Percentiles rank a stretch among this genome's conserved stretches.
Evolutionary conservation across 2,329 filamentous ascomycete species (phyloP).

Genomic region (Diplodia seriata): DNA sequence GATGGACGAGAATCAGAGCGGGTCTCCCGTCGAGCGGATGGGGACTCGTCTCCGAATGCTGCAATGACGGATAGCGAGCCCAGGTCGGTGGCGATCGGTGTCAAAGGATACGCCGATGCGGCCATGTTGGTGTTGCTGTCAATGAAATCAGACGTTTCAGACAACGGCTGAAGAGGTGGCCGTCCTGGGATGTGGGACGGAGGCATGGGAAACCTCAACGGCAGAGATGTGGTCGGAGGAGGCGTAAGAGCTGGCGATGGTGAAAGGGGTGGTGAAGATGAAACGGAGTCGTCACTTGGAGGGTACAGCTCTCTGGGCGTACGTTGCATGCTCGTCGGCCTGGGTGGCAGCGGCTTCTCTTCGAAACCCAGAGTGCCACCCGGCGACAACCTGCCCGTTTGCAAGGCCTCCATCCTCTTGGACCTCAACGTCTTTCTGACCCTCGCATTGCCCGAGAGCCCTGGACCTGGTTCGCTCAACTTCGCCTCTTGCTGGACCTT

Average conservation of each 20-base stretch:
- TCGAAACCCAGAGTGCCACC: slow-evolving; percentile 7
- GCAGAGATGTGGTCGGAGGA: slow-evolving; percentile 29
- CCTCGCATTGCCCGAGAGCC: slow-evolving; percentile 10
- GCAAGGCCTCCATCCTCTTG: slow-evolving; percentile 28
- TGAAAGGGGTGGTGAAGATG: slow-evolving; percentile 28
- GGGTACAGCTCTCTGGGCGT: slow-evolving; percentile 45
- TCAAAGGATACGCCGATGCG: slow-evolving; percentile 33
- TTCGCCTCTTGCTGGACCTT: slow-evolving; percentile 2
- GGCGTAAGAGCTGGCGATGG: not conserved
- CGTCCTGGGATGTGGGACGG: slow-evolving; percentile 12
- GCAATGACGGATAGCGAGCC: slow-evolving; percentile 15
- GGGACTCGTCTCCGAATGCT: slow-evolving; percentile 22
- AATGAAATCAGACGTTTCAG: slow-evolving; percentile 25
- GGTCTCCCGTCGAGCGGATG: slow-evolving; percentile 11
- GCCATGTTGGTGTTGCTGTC: slow-evolving; percentile 31
- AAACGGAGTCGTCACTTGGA: slow-evolving; percentile 17
- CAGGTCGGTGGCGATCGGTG: slow-evolving; percentile 34
- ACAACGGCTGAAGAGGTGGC: slow-evolving; percentile 19
- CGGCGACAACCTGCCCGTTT: not conserved
- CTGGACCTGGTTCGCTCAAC: slow-evolving; percentile 13
- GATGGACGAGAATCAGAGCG: not conserved
- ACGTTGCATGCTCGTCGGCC: slow-evolving; percentile 41
- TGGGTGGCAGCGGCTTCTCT: slow-evolving; percentile 35
- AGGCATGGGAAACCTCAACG: slow-evolving; percentile 18
- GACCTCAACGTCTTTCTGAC: slow-evolving; percentile 25